Evolutionary conservation across 192 early-diverging fungal genomes (phyloP).

Genomic region (Hyaloraphidium curvatum): DNA sequence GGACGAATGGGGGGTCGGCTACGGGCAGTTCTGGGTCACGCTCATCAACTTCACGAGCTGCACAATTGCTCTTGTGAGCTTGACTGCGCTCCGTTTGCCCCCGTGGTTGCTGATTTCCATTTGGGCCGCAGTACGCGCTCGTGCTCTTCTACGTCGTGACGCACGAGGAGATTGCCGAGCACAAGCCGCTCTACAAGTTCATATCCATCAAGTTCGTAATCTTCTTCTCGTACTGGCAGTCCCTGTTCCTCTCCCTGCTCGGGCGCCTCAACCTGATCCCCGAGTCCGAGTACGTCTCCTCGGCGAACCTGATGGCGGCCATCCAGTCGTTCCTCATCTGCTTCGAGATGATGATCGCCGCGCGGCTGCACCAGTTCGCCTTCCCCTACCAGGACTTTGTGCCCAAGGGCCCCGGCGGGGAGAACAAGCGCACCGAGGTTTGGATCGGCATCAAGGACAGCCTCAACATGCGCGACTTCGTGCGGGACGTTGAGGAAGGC

Average conservation of each 20-base stretch:
- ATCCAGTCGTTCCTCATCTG: background rate
- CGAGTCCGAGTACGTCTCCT: background rate
- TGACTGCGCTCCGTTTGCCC: background rate
- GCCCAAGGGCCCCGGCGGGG: too few species aligned
- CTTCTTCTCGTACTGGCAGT: conserved; percentile 4
- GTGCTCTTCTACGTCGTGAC: background rate
- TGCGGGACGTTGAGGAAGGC: background rate
- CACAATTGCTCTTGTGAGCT: background rate
- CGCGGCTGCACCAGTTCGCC: background rate
- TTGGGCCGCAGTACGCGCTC: background rate
- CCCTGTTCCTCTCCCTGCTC: background rate
- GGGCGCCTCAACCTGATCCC: background rate
- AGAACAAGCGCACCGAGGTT: background rate
- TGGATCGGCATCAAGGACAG: background rate
- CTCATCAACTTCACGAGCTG: background rate
- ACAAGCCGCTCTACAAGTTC: conserved; percentile 1
- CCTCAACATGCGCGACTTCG: background rate
- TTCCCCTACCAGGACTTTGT: background rate
- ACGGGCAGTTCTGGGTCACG: background rate
- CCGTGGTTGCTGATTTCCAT: too few species aligned
- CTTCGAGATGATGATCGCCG: background rate
- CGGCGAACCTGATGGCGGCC: background rate
- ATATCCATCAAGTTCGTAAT: background rate
- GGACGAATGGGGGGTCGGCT: background rate
- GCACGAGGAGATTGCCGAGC: background rate